Evolutionary conservation across 2,329 filamentous ascomycete species (phyloP), one percentile per base, ranked within the genome.

Genomic region (Exserohilum turcica): DNA sequence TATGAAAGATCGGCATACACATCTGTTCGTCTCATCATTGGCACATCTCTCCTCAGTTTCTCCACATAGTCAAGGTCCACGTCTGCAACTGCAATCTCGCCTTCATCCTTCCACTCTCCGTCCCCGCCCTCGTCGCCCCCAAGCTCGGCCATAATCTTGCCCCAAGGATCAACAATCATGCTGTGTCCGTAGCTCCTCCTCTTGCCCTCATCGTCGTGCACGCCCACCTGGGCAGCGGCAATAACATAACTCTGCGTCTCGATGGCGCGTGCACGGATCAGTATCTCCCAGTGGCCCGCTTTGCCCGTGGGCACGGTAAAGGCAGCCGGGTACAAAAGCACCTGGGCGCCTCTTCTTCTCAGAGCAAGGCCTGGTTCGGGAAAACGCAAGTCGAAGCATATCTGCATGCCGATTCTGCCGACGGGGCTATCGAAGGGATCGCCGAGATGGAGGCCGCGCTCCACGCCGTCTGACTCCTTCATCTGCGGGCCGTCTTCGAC

Each of bases 371-470:
- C 84, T 7, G 89, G 83, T 70, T 96, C 91, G 0, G 91, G 85
- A 69, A 94, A 96, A 1, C 92, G 85, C 57, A 97, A 77, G 76
- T 97, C 93, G 73, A 97, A 97, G 77, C 93, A 97, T 57, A 97
- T 95, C 48, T 89, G 81, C 56, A 88, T 80, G 16, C 91, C 93
- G 16, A 97, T 81, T 31, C 84, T 85, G 12, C 92, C 92, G 9
- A 96, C 71, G 0, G 84, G 76, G 0, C 87, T 90, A n/a, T 84
- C 77, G 66, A 94, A 91, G 0, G 92, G 92, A 3, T 84, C 73
- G 1, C 85, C 77, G 35, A 96, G 84, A 2, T 75, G 63, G 24
- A 74, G 74, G 0, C 66, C 63, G 9, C 39, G 57, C 43, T 92
- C 87, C 0, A 92, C 90, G 39, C 82, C 88, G 53, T 80, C 76